These are phyloP conservation scores for Hypocrella siamensis DNA, from an alignment of 2,329 filamentous ascomycete species.

Conservation along the genomic window DNA sequence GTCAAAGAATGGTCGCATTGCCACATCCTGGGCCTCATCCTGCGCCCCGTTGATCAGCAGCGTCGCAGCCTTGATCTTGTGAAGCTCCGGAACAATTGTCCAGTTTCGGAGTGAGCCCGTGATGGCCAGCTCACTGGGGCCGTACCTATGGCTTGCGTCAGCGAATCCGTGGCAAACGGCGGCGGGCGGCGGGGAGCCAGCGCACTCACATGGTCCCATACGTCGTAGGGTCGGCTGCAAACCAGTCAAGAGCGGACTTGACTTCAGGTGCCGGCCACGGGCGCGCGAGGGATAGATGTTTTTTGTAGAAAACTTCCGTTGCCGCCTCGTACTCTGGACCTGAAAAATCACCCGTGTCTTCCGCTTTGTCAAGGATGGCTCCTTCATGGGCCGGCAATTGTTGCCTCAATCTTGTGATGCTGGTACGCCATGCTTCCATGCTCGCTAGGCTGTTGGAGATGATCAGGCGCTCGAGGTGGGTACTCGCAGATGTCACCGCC, in stretches of 20 bases:
- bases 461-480: slow-evolving; percentile 12
- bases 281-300: slow-evolving; percentile 11
- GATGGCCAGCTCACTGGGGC: slow-evolving; percentile 8
- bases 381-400: slow-evolving; percentile 9
- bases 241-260: slow-evolving; percentile 12
- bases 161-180: no score
- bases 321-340: slow-evolving; percentile 15
- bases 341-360: slow-evolving; percentile 11
- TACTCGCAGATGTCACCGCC: slow-evolving; percentile 15
- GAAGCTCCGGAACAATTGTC: slow-evolving; percentile 10
- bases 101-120: slow-evolving; percentile 12
- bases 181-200: no score
- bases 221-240: slow-evolving; percentile 12
- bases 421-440: slow-evolving; percentile 11
- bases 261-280: slow-evolving; percentile 18
- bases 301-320: slow-evolving; percentile 14
- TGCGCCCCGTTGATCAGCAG: slow-evolving; percentile 18
- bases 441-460: slow-evolving; percentile 15
- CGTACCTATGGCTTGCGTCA: slow-evolving; percentile 13
- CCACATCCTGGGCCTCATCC: slow-evolving; percentile 18
- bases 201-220: slow-evolving; percentile 12
- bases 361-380: slow-evolving; percentile 9
- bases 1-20: slow-evolving; percentile 18
- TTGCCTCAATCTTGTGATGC: slow-evolving; percentile 4
- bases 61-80: slow-evolving; percentile 15